These are phyloP conservation scores for Candida patagonica DNA, from an alignment of 805 yeast genomes.

Conservation along the genomic window DNA sequence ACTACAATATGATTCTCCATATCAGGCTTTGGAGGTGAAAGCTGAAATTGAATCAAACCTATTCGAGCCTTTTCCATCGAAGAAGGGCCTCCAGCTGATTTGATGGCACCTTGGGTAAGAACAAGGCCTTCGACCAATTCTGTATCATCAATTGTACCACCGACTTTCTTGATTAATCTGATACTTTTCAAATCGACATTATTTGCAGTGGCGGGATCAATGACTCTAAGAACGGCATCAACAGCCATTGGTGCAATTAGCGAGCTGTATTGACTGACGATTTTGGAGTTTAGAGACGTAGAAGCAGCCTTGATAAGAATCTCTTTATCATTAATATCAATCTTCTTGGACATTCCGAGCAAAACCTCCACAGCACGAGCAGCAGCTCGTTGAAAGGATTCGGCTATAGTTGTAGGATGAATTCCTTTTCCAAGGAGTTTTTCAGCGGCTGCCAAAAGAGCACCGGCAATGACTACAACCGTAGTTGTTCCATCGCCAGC, in stretches of 20 bases:
- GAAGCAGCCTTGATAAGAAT: slow-evolving; percentile 85
- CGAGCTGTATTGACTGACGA: slow-evolving; percentile 85
- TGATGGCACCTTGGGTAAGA: slow-evolving; percentile 80
- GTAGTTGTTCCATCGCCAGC: slow-evolving; percentile 99
- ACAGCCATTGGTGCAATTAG: slow-evolving; percentile 89
- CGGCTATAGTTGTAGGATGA: slow-evolving; percentile 93
- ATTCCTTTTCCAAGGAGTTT: slow-evolving; percentile 76
- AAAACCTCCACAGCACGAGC: slow-evolving; percentile 70
- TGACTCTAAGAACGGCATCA: slow-evolving; percentile 78
- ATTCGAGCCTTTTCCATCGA: slow-evolving; percentile 89
- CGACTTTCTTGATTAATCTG: slow-evolving; percentile 84
- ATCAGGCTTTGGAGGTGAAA: slow-evolving; percentile 95
- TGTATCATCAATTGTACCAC: slow-evolving; percentile 97
- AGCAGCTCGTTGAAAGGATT: slow-evolving; percentile 86
- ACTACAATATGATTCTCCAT: slow-evolving; percentile 97
- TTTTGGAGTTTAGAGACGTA: slow-evolving; percentile 89
- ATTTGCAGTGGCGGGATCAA: slow-evolving; percentile 47
- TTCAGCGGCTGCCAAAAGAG: slow-evolving; percentile 91
- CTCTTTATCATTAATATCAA: slow-evolving; percentile 72
- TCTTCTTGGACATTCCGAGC: slow-evolving; percentile 73
- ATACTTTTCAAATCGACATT: slow-evolving; percentile 83
- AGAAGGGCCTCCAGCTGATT: slow-evolving; percentile 89
- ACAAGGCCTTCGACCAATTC: slow-evolving; percentile 84
- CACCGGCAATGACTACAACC: slow-evolving; percentile 92
- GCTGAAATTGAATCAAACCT: slow-evolving; percentile 85